Evolutionary conservation across 148 eudicot species (phyloP).

Genomic region (Dianthus caryophyllus): DNA sequence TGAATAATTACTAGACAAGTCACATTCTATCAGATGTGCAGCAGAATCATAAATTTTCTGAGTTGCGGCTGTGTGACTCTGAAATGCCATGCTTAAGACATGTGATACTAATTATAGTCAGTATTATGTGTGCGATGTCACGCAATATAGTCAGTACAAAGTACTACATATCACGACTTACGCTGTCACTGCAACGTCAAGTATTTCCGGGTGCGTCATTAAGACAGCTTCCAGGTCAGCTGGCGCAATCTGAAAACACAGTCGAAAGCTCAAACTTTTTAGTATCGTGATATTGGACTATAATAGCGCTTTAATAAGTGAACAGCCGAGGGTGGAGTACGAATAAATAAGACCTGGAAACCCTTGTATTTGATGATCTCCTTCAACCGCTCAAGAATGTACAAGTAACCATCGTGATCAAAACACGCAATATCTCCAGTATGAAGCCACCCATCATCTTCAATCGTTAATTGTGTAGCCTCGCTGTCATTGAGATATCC

Average conservation of each 20-base stretch:
- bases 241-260: slow-evolving; percentile 74
- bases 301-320: background rate
- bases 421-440: slow-evolving; percentile 84
- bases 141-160: no score
- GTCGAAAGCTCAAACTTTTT: background rate
- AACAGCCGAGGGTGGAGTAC: background rate
- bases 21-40: background rate
- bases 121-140: background rate
- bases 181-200: slow-evolving; percentile 82
- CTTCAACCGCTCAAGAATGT: slow-evolving; percentile 76
- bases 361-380: slow-evolving; percentile 97
- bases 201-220: slow-evolving; percentile 67
- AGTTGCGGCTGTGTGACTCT: slow-evolving; percentile 1
- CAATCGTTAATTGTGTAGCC: slow-evolving; percentile 58
- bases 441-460: slow-evolving; percentile 73
- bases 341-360: slow-evolving; percentile 54
- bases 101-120: no score
- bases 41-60: background rate
- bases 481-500: slow-evolving; percentile 69
- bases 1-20: background rate
- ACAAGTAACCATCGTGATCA: slow-evolving; percentile 72
- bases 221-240: slow-evolving; percentile 81
- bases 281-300: background rate
- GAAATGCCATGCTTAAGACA: background rate
- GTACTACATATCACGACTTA: slow-evolving; percentile 28